A percentile compares a stretch with the other conserved stretches of the same genome.
These are phyloP conservation scores for Sclerotinia subarctica DNA, from an alignment of 2,329 filamentous ascomycete species.

Conservation along the genomic window DNA sequence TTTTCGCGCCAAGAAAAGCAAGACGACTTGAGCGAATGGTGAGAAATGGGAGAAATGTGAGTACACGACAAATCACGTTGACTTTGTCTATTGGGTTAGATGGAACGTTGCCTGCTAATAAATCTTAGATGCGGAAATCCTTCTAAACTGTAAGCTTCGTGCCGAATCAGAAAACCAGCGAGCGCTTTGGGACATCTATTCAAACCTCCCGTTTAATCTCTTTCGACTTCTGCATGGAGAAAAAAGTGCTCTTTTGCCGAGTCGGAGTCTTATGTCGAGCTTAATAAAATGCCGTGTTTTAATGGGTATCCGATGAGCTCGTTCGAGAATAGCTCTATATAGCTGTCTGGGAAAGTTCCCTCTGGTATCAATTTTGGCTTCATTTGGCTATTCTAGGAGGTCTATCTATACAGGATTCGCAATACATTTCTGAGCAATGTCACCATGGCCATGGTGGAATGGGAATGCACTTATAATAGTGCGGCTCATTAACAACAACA, in stretches of 20 bases:
- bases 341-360: neutral
- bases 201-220: neutral
- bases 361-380: neutral
- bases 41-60: neutral
- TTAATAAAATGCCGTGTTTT: neutral
- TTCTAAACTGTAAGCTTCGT: neutral
- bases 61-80: too few relatives aligned
- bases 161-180: neutral
- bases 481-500: neutral
- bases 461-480: neutral
- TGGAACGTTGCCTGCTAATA: too few relatives aligned
- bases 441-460: neutral
- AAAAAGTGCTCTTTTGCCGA: neutral
- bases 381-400: too few relatives aligned
- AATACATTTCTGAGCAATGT: neutral
- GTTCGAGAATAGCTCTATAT: neutral
- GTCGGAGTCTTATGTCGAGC: neutral
- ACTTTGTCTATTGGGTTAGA: neutral
- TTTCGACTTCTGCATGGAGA: neutral
- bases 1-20: neutral
- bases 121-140: neutral
- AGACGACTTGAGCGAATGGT: neutral
- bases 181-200: neutral
- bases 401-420: neutral
- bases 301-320: neutral